These are phyloP conservation scores for Pseudoneurospora amorphoporcata DNA, from an alignment of 495 filamentous ascomycete genomes.

Conservation along the genomic window DNA sequence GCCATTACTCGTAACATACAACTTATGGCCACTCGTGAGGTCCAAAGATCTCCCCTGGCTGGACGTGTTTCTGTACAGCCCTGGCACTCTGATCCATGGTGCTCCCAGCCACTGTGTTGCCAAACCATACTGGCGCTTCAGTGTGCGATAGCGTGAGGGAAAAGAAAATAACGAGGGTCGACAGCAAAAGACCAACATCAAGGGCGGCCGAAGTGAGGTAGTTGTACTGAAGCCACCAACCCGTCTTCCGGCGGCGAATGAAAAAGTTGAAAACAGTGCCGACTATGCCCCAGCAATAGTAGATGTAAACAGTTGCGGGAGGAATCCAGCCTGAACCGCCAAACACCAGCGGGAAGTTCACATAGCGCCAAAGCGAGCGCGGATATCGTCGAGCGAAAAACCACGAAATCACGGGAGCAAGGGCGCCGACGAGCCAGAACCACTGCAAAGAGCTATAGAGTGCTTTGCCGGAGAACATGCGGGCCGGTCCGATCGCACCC, in stretches of 20 bases:
- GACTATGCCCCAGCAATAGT: slow-evolving; percentile 58
- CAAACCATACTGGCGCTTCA: slow-evolving; percentile 54
- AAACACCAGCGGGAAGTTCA: slow-evolving; percentile 58
- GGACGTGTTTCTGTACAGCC: slow-evolving; percentile 25
- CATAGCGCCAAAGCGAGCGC: slow-evolving; percentile 43
- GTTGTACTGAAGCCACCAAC: slow-evolving; percentile 74
- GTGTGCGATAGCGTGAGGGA: slow-evolving; percentile 46
- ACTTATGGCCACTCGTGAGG: slow-evolving; percentile 31
- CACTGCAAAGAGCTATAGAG: slow-evolving; percentile 54
- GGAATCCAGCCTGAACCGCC: slow-evolving; percentile 53
- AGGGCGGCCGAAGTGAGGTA: slow-evolving; percentile 65
- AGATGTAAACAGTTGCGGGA: slow-evolving; percentile 56
- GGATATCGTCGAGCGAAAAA: slow-evolving; percentile 51
- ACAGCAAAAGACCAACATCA: slow-evolving; percentile 55
- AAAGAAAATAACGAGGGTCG: slow-evolving; percentile 63
- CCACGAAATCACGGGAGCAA: slow-evolving; percentile 49
- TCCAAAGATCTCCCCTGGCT: slow-evolving; percentile 35
- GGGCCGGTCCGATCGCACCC: slow-evolving; percentile 41
- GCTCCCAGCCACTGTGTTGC: slow-evolving; percentile 38
- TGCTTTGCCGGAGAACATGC: slow-evolving; percentile 50
- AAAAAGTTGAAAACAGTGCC: slow-evolving; percentile 58
- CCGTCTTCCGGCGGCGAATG: slow-evolving; percentile 49
- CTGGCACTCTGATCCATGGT: slow-evolving; percentile 27
- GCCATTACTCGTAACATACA: background rate
- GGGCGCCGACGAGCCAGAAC: slow-evolving; percentile 59